Conservation (phyloP, 495 filamentous ascomycete genomes). For the Elasticomyces elasticus region DNA sequence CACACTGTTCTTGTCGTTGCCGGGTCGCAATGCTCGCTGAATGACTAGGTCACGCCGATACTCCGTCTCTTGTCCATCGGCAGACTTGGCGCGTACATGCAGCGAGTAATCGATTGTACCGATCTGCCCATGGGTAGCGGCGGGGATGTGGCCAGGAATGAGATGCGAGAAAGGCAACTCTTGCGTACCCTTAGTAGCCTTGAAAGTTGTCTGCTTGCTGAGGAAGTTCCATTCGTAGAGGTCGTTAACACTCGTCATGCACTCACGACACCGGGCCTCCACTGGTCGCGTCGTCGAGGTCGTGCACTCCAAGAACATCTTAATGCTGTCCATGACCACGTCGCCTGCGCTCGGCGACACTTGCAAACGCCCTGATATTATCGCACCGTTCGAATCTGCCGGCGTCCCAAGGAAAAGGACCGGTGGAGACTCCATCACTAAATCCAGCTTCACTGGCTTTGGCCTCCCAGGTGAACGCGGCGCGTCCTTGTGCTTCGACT, state of each 20-base stretch:
- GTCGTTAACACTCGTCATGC: constrained; percentile 56
- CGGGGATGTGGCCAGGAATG: constrained; percentile 76
- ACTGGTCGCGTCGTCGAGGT: constrained; percentile 73
- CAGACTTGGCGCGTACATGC: constrained; percentile 53
- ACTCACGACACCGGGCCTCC: constrained; percentile 62
- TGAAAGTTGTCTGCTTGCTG: constrained; percentile 52
- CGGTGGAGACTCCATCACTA: constrained; percentile 83
- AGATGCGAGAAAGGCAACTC: constrained; percentile 87
- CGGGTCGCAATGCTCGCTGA: constrained; percentile 65
- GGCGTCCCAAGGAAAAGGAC: constrained; percentile 72
- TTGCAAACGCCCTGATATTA: constrained; percentile 72
- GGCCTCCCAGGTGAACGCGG: background rate
- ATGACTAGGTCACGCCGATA: constrained; percentile 56
- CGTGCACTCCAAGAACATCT: constrained; percentile 56
- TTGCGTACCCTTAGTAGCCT: constrained; percentile 48
- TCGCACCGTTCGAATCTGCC: constrained; percentile 63
- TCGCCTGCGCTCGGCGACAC: constrained; percentile 40
- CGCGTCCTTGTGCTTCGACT: constrained; percentile 10
- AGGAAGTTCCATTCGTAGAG: constrained; percentile 73
- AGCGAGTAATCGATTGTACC: constrained; percentile 71
- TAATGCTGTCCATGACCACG: constrained; percentile 58
- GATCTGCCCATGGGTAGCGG: constrained; percentile 63
- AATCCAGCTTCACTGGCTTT: constrained; percentile 51
- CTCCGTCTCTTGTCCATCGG: constrained; percentile 53
- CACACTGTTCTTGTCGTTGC: constrained; percentile 62